Percentiles rank a stretch among this genome's conserved stretches.
phyloP scores from a whole-genome alignment of 306 rosid genomes.

The Vachellia pachyceras region DNA sequence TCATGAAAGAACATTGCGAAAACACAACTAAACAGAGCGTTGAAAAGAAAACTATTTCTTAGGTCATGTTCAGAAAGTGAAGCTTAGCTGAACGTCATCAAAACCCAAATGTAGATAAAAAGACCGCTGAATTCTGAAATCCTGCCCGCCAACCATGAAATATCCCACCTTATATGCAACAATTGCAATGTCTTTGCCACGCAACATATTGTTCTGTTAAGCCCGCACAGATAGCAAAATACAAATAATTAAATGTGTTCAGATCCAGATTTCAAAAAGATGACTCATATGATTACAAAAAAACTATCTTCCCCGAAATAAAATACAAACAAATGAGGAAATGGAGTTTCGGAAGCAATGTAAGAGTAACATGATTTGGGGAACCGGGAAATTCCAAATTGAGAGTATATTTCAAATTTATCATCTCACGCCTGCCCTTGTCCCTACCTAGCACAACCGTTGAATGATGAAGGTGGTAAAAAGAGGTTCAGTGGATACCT shows the following conservation, averaged over 20 bases:
- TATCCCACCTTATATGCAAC: not conserved
- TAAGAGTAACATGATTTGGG: not conserved
- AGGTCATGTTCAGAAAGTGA: constrained; percentile 12
- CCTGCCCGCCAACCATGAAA: not conserved
- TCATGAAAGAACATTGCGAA: not conserved
- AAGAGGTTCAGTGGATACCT: constrained; percentile 45
- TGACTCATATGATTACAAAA: not conserved
- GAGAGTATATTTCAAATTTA: not conserved
- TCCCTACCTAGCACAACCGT: not conserved
- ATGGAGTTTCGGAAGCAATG: not conserved
- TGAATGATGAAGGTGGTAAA: not conserved
- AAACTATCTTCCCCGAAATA: not conserved
- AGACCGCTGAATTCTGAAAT: not conserved
- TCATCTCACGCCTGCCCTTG: not conserved
- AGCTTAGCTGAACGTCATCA: not conserved
- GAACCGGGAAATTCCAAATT: not conserved
- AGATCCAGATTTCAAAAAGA: not conserved
- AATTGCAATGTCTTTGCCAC: not conserved
- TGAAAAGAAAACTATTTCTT: constrained; percentile 11
- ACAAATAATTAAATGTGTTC: not conserved
- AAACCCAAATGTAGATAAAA: not conserved
- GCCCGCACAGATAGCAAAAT: not conserved
- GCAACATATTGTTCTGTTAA: not conserved
- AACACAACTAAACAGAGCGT: constrained; percentile 16
- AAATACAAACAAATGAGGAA: not conserved